Base-by-base conservation (phyloP, 768 basidiomycete genomes). In the Polyporus arcularius region DNA sequence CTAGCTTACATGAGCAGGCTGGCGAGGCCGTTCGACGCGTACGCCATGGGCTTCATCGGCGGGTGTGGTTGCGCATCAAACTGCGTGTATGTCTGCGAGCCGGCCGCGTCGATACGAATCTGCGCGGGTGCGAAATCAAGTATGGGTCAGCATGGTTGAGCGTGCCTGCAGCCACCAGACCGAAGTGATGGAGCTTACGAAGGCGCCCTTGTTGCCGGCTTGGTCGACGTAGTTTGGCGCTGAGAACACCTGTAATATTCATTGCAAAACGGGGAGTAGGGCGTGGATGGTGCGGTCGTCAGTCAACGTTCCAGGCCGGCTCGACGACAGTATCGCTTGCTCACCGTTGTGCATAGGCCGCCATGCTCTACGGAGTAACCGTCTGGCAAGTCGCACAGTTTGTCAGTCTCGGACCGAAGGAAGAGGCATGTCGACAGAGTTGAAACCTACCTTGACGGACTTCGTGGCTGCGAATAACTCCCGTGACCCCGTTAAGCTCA, bases 181-280 rank as follows among this genome's bases (percentile, higher is more conserved):
- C 46, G 46, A 28, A 2, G 32, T 7, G 30, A 15, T 35, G 57
- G 12, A 16, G 79, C 89, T 72, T 70, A 94, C 92, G 74, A 89
- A 96, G 61, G 94, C 94, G 10, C 90, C 95, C 75, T 93, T 94
- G 76, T 96, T 96, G 6, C 92, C 90, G 3, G 82, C 87, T 70
- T 94, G 91, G 75, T 96, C 94, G 30, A 94, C 90, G 67, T 96
- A 95, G 72, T 98, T 98, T 4, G 96, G 96, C 41, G 96, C 96
- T 47, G 92, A 94, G 73, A 95, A 96, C 7, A 94, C 90, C 90
- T 92, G 61, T 2, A 26, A 12, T 9, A 26, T 26, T 48, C 14
- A n/a, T n/a, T 12, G 21, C n/a, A 59, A 35, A 41, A 38, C 45
- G 58, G 6, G n/a, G 18, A 26, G n/a, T 14, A 3, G 2, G 28